Percentiles rank a stretch among this genome's conserved stretches.
Conservation (phyloP, 208 protist species). For the Borovskyia barvae region DNA sequence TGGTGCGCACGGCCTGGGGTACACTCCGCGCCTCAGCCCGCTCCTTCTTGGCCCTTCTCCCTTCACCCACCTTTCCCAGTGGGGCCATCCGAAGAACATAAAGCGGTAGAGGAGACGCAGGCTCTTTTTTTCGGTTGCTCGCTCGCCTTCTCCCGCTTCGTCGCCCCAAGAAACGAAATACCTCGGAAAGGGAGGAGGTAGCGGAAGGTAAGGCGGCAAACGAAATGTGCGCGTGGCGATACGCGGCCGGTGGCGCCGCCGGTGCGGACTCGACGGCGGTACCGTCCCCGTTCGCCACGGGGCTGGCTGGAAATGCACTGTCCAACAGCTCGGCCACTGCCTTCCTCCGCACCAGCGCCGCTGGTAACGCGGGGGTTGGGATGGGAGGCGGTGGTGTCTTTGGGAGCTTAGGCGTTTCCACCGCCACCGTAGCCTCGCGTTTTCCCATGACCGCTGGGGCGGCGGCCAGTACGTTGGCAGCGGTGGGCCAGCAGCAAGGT, state of each 20-base stretch:
- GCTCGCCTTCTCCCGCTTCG: neutral
- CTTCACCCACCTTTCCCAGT: neutral
- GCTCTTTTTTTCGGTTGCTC: neutral
- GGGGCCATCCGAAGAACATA: too few relatives aligned
- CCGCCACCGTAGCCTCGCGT: neutral
- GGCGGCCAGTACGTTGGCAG: slow-evolving; percentile 6
- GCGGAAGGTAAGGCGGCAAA: neutral
- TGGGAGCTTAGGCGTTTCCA: neutral
- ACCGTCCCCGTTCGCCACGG: slow-evolving; percentile 5
- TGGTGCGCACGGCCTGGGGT: too few relatives aligned
- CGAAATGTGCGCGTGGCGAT: slow-evolving; percentile 62
- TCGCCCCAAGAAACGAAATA: neutral
- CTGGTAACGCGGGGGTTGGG: neutral
- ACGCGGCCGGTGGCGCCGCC: slow-evolving; percentile 23
- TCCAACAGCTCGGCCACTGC: slow-evolving; percentile 33
- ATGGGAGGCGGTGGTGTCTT: neutral
- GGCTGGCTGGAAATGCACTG: neutral
- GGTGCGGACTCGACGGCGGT: neutral
- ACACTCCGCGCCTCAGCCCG: too few relatives aligned
- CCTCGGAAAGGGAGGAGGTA: too few relatives aligned
- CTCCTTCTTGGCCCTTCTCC: neutral
- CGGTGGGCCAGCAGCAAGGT: slow-evolving; percentile 8
- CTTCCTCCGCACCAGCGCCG: slow-evolving; percentile 57
- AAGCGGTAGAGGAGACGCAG: too few relatives aligned
- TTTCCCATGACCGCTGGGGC: slow-evolving; percentile 8